Evolutionary conservation across 2,329 filamentous ascomycete species (phyloP), one percentile per base, ranked within the genome.

Genomic region (Phialocephala subalpina): DNA sequence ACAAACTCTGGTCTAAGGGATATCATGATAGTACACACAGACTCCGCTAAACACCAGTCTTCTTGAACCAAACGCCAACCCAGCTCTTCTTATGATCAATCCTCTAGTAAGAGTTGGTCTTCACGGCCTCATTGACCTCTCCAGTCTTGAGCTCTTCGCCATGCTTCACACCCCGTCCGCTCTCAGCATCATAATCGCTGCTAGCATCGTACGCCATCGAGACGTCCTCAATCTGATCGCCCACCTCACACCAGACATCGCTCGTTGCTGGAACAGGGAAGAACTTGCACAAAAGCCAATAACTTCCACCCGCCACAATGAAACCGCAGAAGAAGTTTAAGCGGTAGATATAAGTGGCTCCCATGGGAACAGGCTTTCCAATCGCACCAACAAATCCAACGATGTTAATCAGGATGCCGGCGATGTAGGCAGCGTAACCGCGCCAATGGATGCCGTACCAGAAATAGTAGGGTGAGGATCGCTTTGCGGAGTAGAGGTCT

Each of bases 301-400:
- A 97, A 8, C 89, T 79, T 0, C 69, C 75, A 0, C 82, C 82
- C 0, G 92, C 86, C 12, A 97, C 86, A 56, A 93, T 82, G 76
- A 97, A 94, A 0, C 94, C 94, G 52, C 86, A 86, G 77, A 97
- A 97, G 82, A 94, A 97, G 79, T 97, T 97, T 73, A 97, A 75
- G 70, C 94, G 92, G 82, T 97, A 97, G 66, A 97, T 88, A 75
- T 97, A 97, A 0, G 86, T 88, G 1, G 95, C 94, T 0, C 91
- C 94, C 6, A 87, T 82, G 0, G 95, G 94, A 0, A 97, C 93
- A 69, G 20, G 74, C 77, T 80, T 75, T 0, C 93, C 93, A 29
- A 97, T 86, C 0, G 92, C 93, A 2, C 93, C 94, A 0, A 89
- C 93, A 71, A 97, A 97, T 0, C 94, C 94, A 4, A 97, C 93